Percentiles rank a stretch among this genome's conserved stretches.
Conservation (phyloP, 2,329 filamentous ascomycete genomes). For the Drechmeria coniospora region DNA sequence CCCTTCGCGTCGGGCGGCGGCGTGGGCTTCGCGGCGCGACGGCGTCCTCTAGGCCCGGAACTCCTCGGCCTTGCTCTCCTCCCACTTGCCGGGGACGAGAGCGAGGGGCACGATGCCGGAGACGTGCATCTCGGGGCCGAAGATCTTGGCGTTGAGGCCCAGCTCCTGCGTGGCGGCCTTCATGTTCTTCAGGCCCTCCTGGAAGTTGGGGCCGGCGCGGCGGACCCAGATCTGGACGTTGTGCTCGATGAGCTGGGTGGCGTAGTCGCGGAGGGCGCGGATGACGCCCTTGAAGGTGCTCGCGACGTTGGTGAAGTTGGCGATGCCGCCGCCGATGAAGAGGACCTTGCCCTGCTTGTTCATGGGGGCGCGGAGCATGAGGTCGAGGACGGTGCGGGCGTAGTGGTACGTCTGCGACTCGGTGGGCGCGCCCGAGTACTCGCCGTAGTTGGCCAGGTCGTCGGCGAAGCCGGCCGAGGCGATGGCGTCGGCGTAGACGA, state of each 20-base stretch:
- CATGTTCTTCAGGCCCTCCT: slow-evolving; percentile 99
- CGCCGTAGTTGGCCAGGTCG: slow-evolving; percentile 97
- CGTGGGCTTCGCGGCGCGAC: no score
- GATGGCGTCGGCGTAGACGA: slow-evolving; percentile 98
- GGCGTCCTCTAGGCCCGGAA: slow-evolving; percentile 36
- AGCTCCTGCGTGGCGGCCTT: slow-evolving; percentile 91
- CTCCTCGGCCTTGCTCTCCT: slow-evolving; percentile 44
- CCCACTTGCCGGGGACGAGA: slow-evolving; percentile 51
- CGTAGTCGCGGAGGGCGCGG: slow-evolving; percentile 80
- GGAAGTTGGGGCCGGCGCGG: slow-evolving; percentile 86
- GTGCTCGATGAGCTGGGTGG: slow-evolving; percentile 78
- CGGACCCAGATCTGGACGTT: slow-evolving; percentile 96
- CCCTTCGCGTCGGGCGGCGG: no score
- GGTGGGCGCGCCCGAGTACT: slow-evolving; percentile 97
- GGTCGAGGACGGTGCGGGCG: slow-evolving; percentile 86
- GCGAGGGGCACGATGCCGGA: slow-evolving; percentile 92
- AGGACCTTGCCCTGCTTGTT: slow-evolving; percentile 89
- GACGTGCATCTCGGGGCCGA: slow-evolving; percentile 80
- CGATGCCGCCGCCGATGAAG: slow-evolving; percentile 99
- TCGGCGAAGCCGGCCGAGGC: slow-evolving; percentile 88
- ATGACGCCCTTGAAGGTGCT: slow-evolving; percentile 99
- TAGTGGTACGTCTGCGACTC: slow-evolving; percentile 99
- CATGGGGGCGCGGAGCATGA: slow-evolving; percentile 85
- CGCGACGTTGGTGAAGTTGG: slow-evolving; percentile 99
- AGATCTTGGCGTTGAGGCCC: slow-evolving; percentile 54